A percentile compares a stretch with the other conserved stretches of the same genome.
phyloP scores from a whole-genome alignment of 768 basidiomycete genomes.

The Boletus pseudo-olivaceus region DNA sequence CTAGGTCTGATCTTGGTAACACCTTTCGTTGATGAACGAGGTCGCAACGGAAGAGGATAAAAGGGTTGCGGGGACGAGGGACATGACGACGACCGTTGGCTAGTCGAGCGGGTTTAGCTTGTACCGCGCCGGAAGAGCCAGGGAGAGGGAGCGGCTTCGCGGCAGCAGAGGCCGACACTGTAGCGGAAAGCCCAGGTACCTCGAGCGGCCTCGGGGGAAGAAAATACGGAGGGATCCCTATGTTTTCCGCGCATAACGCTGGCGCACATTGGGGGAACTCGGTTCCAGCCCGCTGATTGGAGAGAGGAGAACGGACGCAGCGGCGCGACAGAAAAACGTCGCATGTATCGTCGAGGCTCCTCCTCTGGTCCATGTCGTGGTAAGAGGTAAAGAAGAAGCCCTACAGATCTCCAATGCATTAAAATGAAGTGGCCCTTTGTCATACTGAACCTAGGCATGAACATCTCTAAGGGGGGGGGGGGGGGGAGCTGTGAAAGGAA shows the following conservation, averaged over 20 bases:
- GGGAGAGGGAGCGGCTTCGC: slow-evolving; percentile 24
- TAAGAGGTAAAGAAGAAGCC: slow-evolving; percentile 13
- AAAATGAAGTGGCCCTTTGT: slow-evolving; percentile 19
- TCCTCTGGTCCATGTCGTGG: slow-evolving; percentile 24
- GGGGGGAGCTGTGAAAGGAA: slow-evolving; percentile 17
- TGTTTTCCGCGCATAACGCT: slow-evolving; percentile 5
- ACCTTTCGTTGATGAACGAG: slow-evolving; percentile 61
- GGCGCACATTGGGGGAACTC: slow-evolving; percentile 8
- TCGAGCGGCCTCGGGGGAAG: slow-evolving; percentile 8
- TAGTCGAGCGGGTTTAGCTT: slow-evolving; percentile 13
- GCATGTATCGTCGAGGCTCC: slow-evolving; percentile 33
- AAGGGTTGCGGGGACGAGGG: slow-evolving; percentile 72
- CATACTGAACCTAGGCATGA: background rate
- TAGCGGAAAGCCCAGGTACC: background rate
- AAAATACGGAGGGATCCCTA: slow-evolving; percentile 6
- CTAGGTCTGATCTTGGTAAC: slow-evolving; percentile 51
- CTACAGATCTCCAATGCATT: slow-evolving; percentile 2
- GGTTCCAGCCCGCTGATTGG: slow-evolving; percentile 7
- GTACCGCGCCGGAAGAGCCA: slow-evolving; percentile 21
- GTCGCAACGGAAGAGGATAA: slow-evolving; percentile 77
- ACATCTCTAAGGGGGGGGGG: no score
- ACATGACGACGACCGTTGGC: slow-evolving; percentile 43
- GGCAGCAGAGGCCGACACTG: background rate
- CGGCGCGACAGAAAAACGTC: slow-evolving; percentile 26
- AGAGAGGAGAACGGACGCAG: slow-evolving; percentile 6